Base-by-base conservation (phyloP, 495 filamentous ascomycete species). In the Tuber borchii region DNA sequence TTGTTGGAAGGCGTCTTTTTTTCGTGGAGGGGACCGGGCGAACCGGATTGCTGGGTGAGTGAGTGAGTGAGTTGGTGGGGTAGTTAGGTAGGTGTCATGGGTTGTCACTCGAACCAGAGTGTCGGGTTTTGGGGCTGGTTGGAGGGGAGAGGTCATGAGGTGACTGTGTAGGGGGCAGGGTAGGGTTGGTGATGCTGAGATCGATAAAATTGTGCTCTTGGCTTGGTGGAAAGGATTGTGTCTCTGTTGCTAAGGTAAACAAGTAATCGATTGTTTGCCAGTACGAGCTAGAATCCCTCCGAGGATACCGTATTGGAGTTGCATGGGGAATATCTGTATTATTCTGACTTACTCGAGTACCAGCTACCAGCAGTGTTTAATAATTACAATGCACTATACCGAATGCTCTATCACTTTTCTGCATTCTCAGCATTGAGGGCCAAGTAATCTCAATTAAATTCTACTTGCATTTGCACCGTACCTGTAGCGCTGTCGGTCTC, bases 21-120 rank as follows among this genome's bases (percentile, higher is more conserved):
- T 61, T 61, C 51, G n/a, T 61, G 51, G 51, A 61, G n/a, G n/a
- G 51, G n/a, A 31, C n/a, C 51, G 51, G 51, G 51, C n/a, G 51
- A 61, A 61, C 51, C 51, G 12, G n/a, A 31, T 61, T 61, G n/a
- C 20, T 61, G 51, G 51, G 51, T 31, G 51, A 61, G 51, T 31
- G 51, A 56, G 51, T 12, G 8, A 26, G 12, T 61, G n/a, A 31
- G 26, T 31, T 31, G n/a, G 51, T 31, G 51, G n/a, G n/a, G 51
- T 12, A 61, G 16, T 22, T 31, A 61, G 12, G n/a, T 61, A 20
- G n/a, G 51, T 61, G 51, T 61, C 51, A 61, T 61, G 26, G 51
- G 51, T 16, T 61, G 51, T 61, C 51, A 61, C 51, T 61, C 51
- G 51, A 61, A 34, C 56, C 26, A 10, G n/a, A 65, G 56, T 34